Evolutionary conservation across 2,329 filamentous ascomycete species (phyloP).

Genomic region (Aspergillus persii): DNA sequence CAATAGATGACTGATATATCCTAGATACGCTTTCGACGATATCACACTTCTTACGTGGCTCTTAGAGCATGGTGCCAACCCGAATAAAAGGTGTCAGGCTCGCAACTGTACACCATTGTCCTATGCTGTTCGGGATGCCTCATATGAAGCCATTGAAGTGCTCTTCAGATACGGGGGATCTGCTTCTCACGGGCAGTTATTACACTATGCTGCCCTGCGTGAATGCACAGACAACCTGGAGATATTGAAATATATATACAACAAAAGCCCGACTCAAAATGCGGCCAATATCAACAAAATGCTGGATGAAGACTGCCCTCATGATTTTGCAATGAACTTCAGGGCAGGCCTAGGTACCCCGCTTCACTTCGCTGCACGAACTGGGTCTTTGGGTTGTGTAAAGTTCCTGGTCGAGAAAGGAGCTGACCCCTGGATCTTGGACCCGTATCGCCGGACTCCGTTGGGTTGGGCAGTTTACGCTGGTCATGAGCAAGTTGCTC

Average conservation of each 20-base stretch:
- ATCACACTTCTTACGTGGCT: neutral
- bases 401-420: neutral
- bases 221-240: neutral
- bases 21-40: neutral
- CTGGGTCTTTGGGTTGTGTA: neutral
- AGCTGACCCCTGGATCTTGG: neutral
- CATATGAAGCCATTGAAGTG: neutral
- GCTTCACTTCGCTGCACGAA: neutral
- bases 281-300: neutral
- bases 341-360: neutral
- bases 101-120: neutral
- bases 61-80: neutral
- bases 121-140: neutral
- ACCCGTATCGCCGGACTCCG: neutral
- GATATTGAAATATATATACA: neutral
- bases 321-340: neutral
- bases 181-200: neutral
- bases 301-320: neutral
- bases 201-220: neutral
- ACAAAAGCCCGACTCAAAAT: neutral
- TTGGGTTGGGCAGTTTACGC: neutral
- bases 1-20: neutral
- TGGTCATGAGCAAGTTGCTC: neutral
- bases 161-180: neutral
- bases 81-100: neutral